These are phyloP conservation scores for Colletotrichum phormii DNA, from an alignment of 2,329 filamentous ascomycete genomes.

Conservation along the genomic window DNA sequence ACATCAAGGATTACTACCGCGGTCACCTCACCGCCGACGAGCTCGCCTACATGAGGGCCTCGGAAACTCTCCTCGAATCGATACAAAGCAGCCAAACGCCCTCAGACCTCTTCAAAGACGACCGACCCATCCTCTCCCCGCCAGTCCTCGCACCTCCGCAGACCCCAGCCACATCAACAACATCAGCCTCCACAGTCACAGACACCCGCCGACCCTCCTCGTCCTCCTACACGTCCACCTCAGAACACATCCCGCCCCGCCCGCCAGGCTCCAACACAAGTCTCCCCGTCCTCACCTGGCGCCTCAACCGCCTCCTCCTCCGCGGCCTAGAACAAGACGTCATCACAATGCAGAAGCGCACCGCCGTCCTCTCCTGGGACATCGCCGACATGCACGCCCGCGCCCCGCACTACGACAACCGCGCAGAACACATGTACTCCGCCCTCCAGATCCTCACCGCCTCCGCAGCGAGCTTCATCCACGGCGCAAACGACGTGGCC, in stretches of 20 bases:
- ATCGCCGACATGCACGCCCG: constrained; percentile 61
- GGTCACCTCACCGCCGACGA: constrained; percentile 61
- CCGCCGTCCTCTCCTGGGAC: constrained; percentile 60
- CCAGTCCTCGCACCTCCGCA: constrained; percentile 41
- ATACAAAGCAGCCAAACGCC: constrained; percentile 42
- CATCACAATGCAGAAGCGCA: constrained; percentile 57
- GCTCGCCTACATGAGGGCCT: constrained; percentile 51
- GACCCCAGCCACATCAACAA: constrained; percentile 10
- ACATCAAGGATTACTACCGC: constrained; percentile 61
- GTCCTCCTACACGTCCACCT: constrained; percentile 2
- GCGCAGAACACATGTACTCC: constrained; percentile 63
- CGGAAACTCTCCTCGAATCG: constrained; percentile 48
- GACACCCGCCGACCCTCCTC: background rate
- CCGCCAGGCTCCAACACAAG: constrained; percentile 54
- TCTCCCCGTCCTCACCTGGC: constrained; percentile 54
- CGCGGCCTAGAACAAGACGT: constrained; percentile 63
- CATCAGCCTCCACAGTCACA: background rate
- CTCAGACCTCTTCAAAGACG: constrained; percentile 44
- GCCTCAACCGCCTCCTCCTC: constrained; percentile 54
- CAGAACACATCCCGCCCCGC: constrained; percentile 45
- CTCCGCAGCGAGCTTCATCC: constrained; percentile 65
- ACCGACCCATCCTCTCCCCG: constrained; percentile 44
- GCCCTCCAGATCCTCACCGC: constrained; percentile 62
- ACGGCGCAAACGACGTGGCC: constrained; percentile 67
- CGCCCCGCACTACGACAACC: constrained; percentile 64